phyloP scores from a whole-genome alignment of 345 rosid genomes.

The Euphorbia pulcherrima region DNA sequence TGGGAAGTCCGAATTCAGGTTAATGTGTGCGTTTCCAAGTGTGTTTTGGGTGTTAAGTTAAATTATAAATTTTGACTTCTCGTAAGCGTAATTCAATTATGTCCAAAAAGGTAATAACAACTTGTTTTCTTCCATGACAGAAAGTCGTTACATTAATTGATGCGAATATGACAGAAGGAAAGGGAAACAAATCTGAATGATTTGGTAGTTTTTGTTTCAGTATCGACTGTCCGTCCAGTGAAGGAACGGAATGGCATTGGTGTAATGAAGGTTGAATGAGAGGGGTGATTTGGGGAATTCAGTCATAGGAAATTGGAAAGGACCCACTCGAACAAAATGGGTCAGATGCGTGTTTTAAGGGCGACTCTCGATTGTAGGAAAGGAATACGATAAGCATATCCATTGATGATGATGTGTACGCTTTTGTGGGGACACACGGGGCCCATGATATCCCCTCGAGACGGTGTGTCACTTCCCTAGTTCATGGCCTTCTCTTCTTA shows the following conservation, averaged over 20 bases:
- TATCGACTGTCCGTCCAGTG: not conserved
- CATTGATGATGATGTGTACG: conserved; percentile 22
- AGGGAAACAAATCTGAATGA: not conserved
- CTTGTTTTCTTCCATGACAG: not conserved
- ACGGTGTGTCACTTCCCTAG: conserved; percentile 12
- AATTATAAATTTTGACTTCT: not conserved
- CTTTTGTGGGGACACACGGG: conserved; percentile 7
- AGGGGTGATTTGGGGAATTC: not conserved
- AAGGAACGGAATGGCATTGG: conserved; percentile 1
- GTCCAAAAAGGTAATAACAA: not conserved
- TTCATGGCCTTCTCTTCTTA: conserved; percentile 1
- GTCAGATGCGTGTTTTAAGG: conserved; percentile 51
- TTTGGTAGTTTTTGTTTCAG: not conserved
- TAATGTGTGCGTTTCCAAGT: not conserved
- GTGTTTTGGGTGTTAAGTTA: not conserved
- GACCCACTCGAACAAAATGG: conserved; percentile 34
- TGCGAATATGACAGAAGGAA: not conserved
- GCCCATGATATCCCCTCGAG: not conserved
- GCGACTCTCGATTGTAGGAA: conserved; percentile 40
- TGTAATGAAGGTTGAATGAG: not conserved
- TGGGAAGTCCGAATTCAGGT: too few relatives aligned
- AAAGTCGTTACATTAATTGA: not conserved
- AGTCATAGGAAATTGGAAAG: conserved; percentile 37
- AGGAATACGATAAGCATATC: conserved; percentile 18
- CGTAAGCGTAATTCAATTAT: not conserved